Conservation (phyloP, 2,329 filamentous ascomycete species). For the Phialemonium atrogriseum region DNA sequence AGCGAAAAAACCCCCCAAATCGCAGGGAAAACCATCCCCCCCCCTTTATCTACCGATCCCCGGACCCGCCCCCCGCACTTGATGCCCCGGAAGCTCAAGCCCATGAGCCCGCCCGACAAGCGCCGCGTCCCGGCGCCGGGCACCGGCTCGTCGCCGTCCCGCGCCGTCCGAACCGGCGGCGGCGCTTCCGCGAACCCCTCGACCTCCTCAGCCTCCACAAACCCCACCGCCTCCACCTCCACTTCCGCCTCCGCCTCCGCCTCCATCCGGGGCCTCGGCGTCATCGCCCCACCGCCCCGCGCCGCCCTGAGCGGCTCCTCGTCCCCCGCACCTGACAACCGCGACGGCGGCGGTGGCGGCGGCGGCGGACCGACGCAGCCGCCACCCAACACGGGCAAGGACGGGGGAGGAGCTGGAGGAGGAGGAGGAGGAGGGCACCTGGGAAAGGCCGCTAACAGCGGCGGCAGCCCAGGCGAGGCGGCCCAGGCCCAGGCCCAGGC, state of each 20-base stretch:
- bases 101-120: constrained; percentile 2
- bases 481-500: constrained; percentile 17
- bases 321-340: constrained; percentile 21
- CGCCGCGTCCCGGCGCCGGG: constrained; percentile 1
- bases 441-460: background rate
- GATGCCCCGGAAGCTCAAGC: background rate
- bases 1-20: too few relatives aligned
- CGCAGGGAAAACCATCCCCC: too few relatives aligned
- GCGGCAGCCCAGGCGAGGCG: constrained; percentile 5
- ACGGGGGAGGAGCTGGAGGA: too few relatives aligned
- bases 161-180: background rate
- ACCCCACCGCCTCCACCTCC: constrained; percentile 11
- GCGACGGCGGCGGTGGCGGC: constrained; percentile 4
- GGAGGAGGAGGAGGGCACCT: background rate
- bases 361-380: background rate
- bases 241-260: constrained; percentile 2
- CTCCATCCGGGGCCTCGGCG: constrained; percentile 5
- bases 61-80: too few relatives aligned
- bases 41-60: too few relatives aligned
- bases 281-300: constrained; percentile 32
- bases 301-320: constrained; percentile 27
- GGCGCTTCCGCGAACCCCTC: too few relatives aligned
- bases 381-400: background rate
- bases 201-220: background rate
- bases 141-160: constrained; percentile 3